Base-by-base conservation (phyloP, 2,329 filamentous ascomycete species). In the Graphilbum sp. region DNA sequence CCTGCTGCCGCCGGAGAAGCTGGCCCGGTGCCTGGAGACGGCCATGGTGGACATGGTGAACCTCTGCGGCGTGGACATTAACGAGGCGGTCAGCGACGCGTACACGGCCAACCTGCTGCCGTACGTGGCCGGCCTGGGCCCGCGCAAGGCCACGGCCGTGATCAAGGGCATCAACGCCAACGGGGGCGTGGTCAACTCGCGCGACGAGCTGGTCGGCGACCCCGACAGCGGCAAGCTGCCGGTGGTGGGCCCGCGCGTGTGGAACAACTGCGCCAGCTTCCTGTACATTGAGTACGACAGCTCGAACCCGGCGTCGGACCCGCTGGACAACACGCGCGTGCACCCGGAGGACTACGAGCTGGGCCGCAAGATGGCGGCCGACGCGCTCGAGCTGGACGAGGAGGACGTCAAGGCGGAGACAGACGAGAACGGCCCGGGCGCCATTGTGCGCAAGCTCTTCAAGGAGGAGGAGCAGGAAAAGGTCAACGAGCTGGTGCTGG, bases 41-140 rank as follows among this genome's bases (percentile, higher is more conserved):
- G 85, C 88, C 33, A 83, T 98, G 75, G 88, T 98, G 11, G 90
- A 98, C 54, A 94, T 94, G 70, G 90, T 98, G 48, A 98, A 98
- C 54, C 74, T 98, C 32, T 86, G 87, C 34, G 90, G 90, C 52
- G 84, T 98, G 29, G 84, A 96, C 50, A 80, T 98, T 52, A 94
- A 95, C 50, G 87, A 95, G 47, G 86, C 87, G 13, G 77, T 93
- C 40, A 69, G 67, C 32, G 84, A 95, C 54, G 54, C 75, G 2
- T 85, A 90, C 50, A 80, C 82, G 9, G 85, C 86, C 13, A 90
- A 88, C 46, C 69, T 98, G 2, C 66, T 98, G 29, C 87, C 87
- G 4, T 98, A 87, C 49, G 74, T 98, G 18, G 84, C 84, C 49
- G 90, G 90, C 47, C 69, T 98, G 20, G 90, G 90, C 17, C 87